Evolutionary conservation across 2,329 filamentous ascomycete genomes (phyloP), one percentile per base, ranked within the genome.

Genomic region (Xylaria sp.): DNA sequence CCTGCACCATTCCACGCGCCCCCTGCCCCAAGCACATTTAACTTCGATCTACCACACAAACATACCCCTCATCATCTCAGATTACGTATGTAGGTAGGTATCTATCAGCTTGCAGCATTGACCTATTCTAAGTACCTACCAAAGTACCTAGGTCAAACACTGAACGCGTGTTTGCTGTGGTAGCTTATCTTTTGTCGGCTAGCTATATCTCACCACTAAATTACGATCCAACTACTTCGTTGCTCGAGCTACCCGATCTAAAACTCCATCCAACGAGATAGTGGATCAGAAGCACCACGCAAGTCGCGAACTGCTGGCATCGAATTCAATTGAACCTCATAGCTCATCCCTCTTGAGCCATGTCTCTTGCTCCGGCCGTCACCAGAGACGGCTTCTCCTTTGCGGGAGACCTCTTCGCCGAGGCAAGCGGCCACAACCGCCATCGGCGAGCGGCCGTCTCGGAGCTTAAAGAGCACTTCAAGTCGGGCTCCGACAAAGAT

Each of bases 401-500:
- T 63, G 77, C 78, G 1, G 77, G 84, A 56, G 79, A 81, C 1
- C 80, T 87, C 69, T 85, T 83, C 69, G 82, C 80, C 48, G 80
- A 85, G 64, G 75, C 82, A 0, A 82, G 81, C 37, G 80, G 80
- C 37, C 75, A 81, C 31, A 83, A 85, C 58, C 81, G 79, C 2
- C 84, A 87, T 71, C 81, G 82, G 1, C 84, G 85, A 3, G 84
- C 83, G 0, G 81, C 81, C 0, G 39, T 78, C 2, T 72, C 79
- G 0, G 84, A 87, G 71, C 80, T 88, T 4, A 80, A 82, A 68
- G 76, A 80, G 1, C 80, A 84, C 57, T 84, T 86, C 70, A 82
- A 84, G 54, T 75, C 76, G 6, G 80, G 80, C 48, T 80, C 71
- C 46, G 78, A 80, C 31, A 81, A 80, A 52, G 86, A 90, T 73